Base-by-base conservation (phyloP, 495 filamentous ascomycete genomes). In the Glarea lozoyensis region DNA sequence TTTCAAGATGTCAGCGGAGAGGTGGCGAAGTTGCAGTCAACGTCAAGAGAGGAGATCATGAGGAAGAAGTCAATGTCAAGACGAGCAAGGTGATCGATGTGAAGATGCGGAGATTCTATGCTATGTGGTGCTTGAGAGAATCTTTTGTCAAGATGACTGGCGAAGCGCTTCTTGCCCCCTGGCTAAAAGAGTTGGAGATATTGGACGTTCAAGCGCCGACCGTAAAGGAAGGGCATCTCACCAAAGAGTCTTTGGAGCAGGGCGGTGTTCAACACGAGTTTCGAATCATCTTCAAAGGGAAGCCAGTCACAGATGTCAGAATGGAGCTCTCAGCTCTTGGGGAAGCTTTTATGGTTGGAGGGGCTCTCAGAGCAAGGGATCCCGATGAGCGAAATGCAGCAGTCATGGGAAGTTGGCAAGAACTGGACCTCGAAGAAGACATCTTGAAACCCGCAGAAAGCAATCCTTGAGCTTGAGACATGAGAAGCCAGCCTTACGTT, bases 121-220 rank as follows among this genome's bases (percentile, higher is more conserved):
- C 88, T 2, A 84, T 82, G 50, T 95, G 86, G 86, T 86, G 82
- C 42, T 68, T 92, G 41, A 84, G 92, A 51, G 88, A 95, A 63
- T 84, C 88, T 1, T 96, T 88, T 63, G 78, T 96, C 49, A 96
- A 96, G 72, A 77, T 96, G 75, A 87, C 85, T 7, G 88, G 88
- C 21, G 88, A 94, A 52, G 88, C 86, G 13, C 65, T 96, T 37
- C 64, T 94, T 24, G 88, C 88, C 2, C 67, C 72, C 2, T 94
- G 87, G 88, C 58, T 94, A 42, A 66, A 68, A 40, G 67, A 81
- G 15, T 54, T 87, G 29, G 78, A 84, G 47, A 86, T 90, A 42
- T 59, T 64, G 35, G 72, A 82, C 43, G 79, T 84, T 5, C 57
- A 73, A 24, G 71, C 73, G 2, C 81, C 82, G 6, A 57, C 13